Evolutionary conservation across 768 basidiomycete species (phyloP), one percentile per base, ranked within the genome.

Genomic region (Hygrocybe coccinea): DNA sequence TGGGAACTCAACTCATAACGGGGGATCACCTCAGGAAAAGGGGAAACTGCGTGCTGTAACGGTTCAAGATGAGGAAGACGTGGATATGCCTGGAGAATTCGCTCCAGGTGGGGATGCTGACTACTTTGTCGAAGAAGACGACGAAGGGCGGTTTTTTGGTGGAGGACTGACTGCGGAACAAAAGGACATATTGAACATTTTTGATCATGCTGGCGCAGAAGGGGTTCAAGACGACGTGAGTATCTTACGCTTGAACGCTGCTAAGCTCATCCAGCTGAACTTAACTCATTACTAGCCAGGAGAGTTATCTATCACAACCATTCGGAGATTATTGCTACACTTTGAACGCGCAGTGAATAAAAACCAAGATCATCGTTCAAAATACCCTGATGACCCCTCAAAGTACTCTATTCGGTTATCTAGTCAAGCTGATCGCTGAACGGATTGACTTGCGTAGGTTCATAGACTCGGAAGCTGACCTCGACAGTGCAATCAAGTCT

Each of bases 381-480:
- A 97, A 69, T 91, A 90, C 68, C 89, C 91, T 0, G 81, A 90
- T 57, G 91, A 97, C 62, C 95, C 95, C 2, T 81, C 92, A 43
- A 97, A 89, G 95, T 95, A 89, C 94, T 95, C 60, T 56, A 52
- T 39, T 6, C 45, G 24, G 35, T 55, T 55, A 17, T 56, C 7
- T 22, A 21, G 33, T 29, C 1, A 21, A 19, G 33, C 44, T 22
- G 33, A 54, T 34, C 48, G 56, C 47, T 60, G 7, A 56, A 24
- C 38, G 21, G 15, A n/a, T 50, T 44, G 7, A 29, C 10, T 24
- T 34, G 8, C 24, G 19, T 48, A 98, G 95, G 70, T 99, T 98
- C 78, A 97, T 99, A 62, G 97, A 98, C 68, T 98, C 97, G 1
- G 97, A 99, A 76, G 91, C 92, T 22, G 93, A 97, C 65, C 82